These are phyloP conservation scores for Candida corydali DNA, from an alignment of 805 yeast species.

Conservation along the genomic window DNA sequence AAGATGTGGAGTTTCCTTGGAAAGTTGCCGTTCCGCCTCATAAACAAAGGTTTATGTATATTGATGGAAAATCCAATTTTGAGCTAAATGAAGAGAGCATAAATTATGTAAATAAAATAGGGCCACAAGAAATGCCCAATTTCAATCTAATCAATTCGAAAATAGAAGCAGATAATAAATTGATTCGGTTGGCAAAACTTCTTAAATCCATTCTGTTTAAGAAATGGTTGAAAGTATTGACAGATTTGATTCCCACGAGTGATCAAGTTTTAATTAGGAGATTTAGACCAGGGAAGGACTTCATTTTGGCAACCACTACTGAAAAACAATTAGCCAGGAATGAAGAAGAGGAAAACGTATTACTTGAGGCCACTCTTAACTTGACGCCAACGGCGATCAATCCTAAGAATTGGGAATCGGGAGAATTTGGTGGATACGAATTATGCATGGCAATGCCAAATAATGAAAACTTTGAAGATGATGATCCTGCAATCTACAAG, in stretches of 20 bases:
- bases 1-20: constrained; percentile 73
- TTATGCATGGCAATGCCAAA: constrained; percentile 70
- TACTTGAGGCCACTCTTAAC: constrained; percentile 76
- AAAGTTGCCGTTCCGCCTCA: constrained; percentile 90
- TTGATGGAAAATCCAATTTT: constrained; percentile 56
- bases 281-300: constrained; percentile 94
- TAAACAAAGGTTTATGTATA: constrained; percentile 79
- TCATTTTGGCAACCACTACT: constrained; percentile 77
- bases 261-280: constrained; percentile 74
- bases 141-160: constrained; percentile 34
- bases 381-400: constrained; percentile 62
- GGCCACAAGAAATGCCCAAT: constrained; percentile 53
- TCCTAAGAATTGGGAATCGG: constrained; percentile 75
- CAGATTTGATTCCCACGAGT: constrained; percentile 57
- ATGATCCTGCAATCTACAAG: constrained; percentile 83
- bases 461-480: constrained; percentile 46
- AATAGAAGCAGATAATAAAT: constrained; percentile 27
- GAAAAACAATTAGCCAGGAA: constrained; percentile 34
- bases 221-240: constrained; percentile 63
- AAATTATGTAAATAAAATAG: constrained; percentile 25
- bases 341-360: constrained; percentile 36
- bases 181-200: constrained; percentile 55
- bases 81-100: constrained; percentile 32
- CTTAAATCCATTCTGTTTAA: constrained; percentile 59
- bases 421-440: constrained; percentile 95